phyloP scores from a whole-genome alignment of 176 grass and related monocot species.

The Calamus simplicifolius region DNA sequence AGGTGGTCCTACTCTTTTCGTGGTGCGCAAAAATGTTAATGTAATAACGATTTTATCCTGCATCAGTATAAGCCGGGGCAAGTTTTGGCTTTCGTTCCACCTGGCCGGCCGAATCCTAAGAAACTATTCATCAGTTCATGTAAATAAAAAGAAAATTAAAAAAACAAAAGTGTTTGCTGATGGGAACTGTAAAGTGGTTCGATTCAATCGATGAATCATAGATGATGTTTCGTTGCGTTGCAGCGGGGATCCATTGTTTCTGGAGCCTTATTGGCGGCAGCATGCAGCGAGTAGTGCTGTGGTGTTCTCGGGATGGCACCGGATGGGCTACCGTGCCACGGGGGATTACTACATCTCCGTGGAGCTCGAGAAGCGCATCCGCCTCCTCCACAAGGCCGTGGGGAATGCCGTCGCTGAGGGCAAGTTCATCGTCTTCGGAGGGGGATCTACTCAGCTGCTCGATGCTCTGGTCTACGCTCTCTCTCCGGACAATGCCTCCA shows the following conservation, averaged over 20 bases:
- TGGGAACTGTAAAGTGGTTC: no score
- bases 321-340: slow-evolving; percentile 43
- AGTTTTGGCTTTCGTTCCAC: no score
- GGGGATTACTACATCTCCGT: slow-evolving; percentile 25
- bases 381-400: slow-evolving; percentile 37
- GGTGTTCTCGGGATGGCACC: slow-evolving; percentile 66
- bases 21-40: no score
- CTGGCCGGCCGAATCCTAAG: no score
- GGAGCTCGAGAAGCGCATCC: slow-evolving; percentile 55
- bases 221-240: no score
- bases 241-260: slow-evolving; percentile 64
- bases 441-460: slow-evolving; percentile 42
- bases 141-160: no score
- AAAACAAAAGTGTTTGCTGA: no score
- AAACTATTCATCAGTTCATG: no score
- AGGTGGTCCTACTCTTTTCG: no score
- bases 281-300: slow-evolving; percentile 50
- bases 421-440: slow-evolving; percentile 47
- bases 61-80: no score
- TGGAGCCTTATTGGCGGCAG: slow-evolving; percentile 75
- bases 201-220: no score
- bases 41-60: no score
- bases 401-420: slow-evolving; percentile 47
- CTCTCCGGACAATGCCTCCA: slow-evolving; percentile 24
- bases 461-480: slow-evolving; percentile 60